phyloP scores from a whole-genome alignment of 2,329 filamentous ascomycete species.

The Colletotrichum tabaci region DNA sequence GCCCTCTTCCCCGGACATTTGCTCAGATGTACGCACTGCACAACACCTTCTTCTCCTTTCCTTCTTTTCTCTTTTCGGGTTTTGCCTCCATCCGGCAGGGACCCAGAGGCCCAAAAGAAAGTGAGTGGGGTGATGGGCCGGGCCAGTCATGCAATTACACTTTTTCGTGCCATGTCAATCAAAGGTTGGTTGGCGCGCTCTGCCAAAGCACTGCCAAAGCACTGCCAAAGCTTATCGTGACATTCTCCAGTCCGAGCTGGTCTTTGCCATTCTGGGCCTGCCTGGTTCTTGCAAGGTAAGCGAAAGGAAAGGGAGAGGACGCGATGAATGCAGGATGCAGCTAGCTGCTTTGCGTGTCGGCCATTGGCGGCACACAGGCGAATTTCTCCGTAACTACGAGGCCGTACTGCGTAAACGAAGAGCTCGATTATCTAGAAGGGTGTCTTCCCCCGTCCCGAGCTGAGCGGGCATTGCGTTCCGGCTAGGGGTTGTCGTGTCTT shows the following conservation, averaged over 20 bases:
- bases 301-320: background rate
- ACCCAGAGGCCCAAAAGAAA: background rate
- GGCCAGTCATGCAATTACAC: background rate
- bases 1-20: background rate
- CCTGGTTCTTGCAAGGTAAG: too few species aligned
- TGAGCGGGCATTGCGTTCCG: background rate
- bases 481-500: background rate
- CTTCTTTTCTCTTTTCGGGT: background rate
- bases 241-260: background rate
- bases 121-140: background rate
- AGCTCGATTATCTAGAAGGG: background rate
- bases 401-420: background rate
- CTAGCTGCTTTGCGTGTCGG: background rate
- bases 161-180: background rate
- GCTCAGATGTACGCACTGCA: too few species aligned
- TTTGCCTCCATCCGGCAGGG: background rate
- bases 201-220: background rate
- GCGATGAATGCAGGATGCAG: background rate
- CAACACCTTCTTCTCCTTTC: background rate
- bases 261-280: background rate
- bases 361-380: too few species aligned
- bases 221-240: constrained; percentile 2
- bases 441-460: background rate
- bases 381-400: background rate
- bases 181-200: background rate